Evolutionary conservation across 345 rosid genomes (phyloP), one percentile per base, ranked within the genome.

Genomic region (Rhodomyrtus tomentosa): DNA sequence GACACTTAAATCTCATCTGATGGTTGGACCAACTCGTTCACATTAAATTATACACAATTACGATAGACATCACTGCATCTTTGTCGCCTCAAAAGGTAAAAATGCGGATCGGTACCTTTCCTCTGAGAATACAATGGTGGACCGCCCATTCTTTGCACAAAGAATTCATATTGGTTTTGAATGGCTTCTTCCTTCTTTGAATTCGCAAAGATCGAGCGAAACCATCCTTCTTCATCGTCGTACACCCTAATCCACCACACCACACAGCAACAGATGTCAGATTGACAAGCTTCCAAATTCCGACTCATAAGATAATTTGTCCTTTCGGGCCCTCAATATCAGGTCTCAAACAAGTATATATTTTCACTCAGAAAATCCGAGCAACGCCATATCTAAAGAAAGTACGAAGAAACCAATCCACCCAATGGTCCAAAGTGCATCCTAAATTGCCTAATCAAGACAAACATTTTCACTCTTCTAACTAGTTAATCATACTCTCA

Each of bases 71-170:
- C 24, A 9, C 25, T 25, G 10, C 79, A 32, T 32, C 74, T 32
- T 62, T 36, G 74, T 62, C 16, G 22, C 74, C 42, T 62, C 74
- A 32, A 62, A 32, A 32, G 12, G 12, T 7, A 53, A 53, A 51
- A 62, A 32, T 9, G 12, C 6, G 22, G 18, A 62, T 32, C 11
- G 12, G 22, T 62, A 87, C 88, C 88, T 84, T 90, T 95, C 82
- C 99, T 88, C 85, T 96, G 94, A 52, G 98, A 96, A 84, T 89
- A 96, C 86, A 96, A 88, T 59, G 94, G 92, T 83, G 99, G 98
- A 5, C 99, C 99, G 29, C 99, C 99, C 99, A 96, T 94, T 85
- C 98, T 89, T 91, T 95, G 98, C 83, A 93, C 96, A 79, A 96
- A 95, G 91, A 96, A 96, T 89, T 96, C 99, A 51, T 95, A 95